These are phyloP conservation scores for Wallacemonas sp. DNA, from an alignment of 208 protist species.

Conservation along the genomic window DNA sequence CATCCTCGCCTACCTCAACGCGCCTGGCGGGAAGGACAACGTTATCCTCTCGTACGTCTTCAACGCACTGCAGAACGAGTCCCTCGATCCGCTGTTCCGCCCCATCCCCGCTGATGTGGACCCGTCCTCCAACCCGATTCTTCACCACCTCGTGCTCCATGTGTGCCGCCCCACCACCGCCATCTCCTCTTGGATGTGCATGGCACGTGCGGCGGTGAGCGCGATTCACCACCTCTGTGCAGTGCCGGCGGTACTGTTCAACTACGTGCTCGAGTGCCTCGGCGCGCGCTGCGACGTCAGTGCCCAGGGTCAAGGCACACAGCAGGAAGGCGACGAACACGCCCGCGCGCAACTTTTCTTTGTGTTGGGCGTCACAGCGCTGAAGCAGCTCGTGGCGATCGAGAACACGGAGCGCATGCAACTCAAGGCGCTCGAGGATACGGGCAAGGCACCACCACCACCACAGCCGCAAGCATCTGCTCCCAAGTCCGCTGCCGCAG, in stretches of 20 bases:
- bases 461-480: too few species aligned
- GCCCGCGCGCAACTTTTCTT: conserved; percentile 74
- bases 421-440: conserved; percentile 73
- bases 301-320: conserved; percentile 10
- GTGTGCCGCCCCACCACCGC: conserved; percentile 77
- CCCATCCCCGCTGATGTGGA: conserved; percentile 53
- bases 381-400: conserved; percentile 88
- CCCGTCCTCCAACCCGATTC: conserved; percentile 51
- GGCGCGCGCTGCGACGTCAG: conserved; percentile 2
- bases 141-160: conserved; percentile 74
- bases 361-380: conserved; percentile 69
- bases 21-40: conserved; percentile 70
- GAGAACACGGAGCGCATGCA: conserved; percentile 76
- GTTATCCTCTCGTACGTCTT: conserved; percentile 83
- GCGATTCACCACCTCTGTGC: conserved; percentile 79
- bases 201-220: conserved; percentile 72
- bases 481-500: conserved; percentile 16
- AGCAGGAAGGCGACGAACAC: conserved; percentile 25
- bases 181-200: conserved; percentile 76
- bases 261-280: conserved; percentile 78
- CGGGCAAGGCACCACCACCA: conserved; percentile 5
- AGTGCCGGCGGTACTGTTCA: conserved; percentile 70
- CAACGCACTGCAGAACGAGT: conserved; percentile 67
- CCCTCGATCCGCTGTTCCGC: conserved; percentile 65
- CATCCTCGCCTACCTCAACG: conserved; percentile 69